Evolutionary conservation across 176 grass and related monocot species (phyloP).

Genomic region (Oryza punctata): DNA sequence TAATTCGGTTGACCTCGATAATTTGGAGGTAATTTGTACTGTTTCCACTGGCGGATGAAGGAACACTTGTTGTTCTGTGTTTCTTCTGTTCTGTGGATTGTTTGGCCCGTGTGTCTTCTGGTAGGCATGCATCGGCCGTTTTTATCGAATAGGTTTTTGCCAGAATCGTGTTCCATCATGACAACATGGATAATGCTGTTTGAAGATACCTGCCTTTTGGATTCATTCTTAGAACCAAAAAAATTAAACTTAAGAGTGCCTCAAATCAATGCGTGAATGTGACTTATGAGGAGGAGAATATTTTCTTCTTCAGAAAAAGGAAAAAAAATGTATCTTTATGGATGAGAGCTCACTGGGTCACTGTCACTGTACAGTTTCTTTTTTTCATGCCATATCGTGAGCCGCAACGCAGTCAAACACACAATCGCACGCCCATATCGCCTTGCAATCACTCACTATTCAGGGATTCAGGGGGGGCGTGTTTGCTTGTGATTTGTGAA

Average conservation of each 20-base stretch:
- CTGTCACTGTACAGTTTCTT: constrained; percentile 17
- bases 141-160: neutral
- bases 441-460: constrained; percentile 9
- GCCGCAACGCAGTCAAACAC: neutral
- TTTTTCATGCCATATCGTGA: neutral
- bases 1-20: no score
- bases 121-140: constrained; percentile 28
- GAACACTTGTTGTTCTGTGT: constrained; percentile 14
- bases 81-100: neutral
- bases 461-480: neutral
- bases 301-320: neutral
- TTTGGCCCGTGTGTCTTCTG: constrained; percentile 40
- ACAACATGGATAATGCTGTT: neutral
- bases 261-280: neutral
- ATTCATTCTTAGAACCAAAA: neutral
- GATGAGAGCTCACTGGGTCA: neutral
- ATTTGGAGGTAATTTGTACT: no score
- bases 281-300: neutral
- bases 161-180: neutral
- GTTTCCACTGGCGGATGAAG: constrained; percentile 15
- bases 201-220: constrained; percentile 18
- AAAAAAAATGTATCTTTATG: neutral
- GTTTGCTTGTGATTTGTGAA: neutral
- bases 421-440: constrained; percentile 25
- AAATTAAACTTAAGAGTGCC: neutral